These are phyloP conservation scores for Amphicarpaea edgeworthii DNA, from an alignment of 306 rosid genomes.

Conservation along the genomic window DNA sequence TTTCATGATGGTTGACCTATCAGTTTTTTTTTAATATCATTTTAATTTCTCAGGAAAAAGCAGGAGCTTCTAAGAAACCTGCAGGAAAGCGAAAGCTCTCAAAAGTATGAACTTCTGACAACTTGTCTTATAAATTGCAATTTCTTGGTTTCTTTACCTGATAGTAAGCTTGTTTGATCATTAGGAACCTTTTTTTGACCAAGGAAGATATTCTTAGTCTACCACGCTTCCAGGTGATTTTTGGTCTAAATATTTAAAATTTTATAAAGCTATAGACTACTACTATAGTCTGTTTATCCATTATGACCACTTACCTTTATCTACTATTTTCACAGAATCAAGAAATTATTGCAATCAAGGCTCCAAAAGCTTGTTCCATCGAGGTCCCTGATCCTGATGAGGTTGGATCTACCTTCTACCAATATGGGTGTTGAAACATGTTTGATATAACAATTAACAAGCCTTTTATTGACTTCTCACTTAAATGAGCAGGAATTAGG, in stretches of 20 bases:
- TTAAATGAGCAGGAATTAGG: slow-evolving; percentile 64
- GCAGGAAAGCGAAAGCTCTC: slow-evolving; percentile 56
- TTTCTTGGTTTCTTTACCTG: slow-evolving; percentile 43
- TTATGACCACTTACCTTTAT: slow-evolving; percentile 49
- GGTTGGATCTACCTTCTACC: slow-evolving; percentile 53
- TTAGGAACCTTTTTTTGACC: slow-evolving; percentile 67
- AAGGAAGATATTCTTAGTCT: slow-evolving; percentile 71
- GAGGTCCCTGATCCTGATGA: slow-evolving; percentile 92
- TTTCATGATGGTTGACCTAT: slow-evolving; percentile 37
- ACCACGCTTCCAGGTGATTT: slow-evolving; percentile 79
- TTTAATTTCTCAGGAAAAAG: slow-evolving; percentile 61
- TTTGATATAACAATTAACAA: neutral
- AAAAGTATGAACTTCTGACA: slow-evolving; percentile 56
- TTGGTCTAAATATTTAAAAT: slow-evolving; percentile 30
- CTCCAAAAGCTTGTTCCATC: slow-evolving; percentile 76
- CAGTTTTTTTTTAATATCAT: slow-evolving; percentile 6
- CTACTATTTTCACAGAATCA: slow-evolving; percentile 59
- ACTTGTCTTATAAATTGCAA: neutral
- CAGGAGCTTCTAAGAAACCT: slow-evolving; percentile 68
- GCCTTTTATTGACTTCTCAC: slow-evolving; percentile 45
- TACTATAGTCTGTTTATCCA: slow-evolving; percentile 20
- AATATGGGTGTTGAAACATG: slow-evolving; percentile 43
- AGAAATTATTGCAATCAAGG: slow-evolving; percentile 77
- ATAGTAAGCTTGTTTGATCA: slow-evolving; percentile 43
- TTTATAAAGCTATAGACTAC: slow-evolving; percentile 12